Evolutionary conservation across 345 rosid species (phyloP).

Genomic region (Sapria himalayana): DNA sequence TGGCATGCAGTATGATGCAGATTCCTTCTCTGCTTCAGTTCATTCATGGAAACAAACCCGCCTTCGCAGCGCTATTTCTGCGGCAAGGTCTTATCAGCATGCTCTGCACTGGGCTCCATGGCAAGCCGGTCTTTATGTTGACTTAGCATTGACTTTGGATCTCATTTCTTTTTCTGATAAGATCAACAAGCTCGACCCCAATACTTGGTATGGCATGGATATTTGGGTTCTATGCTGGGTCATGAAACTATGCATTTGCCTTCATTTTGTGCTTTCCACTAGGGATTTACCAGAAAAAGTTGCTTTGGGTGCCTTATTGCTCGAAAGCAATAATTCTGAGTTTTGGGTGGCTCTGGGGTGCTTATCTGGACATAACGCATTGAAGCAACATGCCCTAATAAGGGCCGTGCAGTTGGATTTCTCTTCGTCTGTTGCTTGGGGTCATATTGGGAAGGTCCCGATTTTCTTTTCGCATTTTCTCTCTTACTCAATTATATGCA

Average conservation of each 20-base stretch:
- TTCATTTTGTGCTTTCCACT: slow-evolving; percentile 21
- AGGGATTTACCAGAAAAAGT: slow-evolving; percentile 85
- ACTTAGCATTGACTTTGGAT: slow-evolving; percentile 54
- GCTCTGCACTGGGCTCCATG: slow-evolving; percentile 78
- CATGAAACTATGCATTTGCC: slow-evolving; percentile 4
- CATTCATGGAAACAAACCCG: slow-evolving; percentile 53
- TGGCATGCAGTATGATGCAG: slow-evolving; percentile 13
- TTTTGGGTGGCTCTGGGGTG: slow-evolving; percentile 86
- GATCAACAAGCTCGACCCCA: slow-evolving; percentile 11
- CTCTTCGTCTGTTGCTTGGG: slow-evolving; percentile 77
- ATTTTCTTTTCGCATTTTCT: not conserved
- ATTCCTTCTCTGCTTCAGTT: slow-evolving; percentile 30
- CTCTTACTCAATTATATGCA: slow-evolving; percentile 4
- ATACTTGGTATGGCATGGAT: slow-evolving; percentile 35
- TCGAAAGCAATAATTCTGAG: slow-evolving; percentile 61
- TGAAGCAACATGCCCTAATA: slow-evolving; percentile 71
- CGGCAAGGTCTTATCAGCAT: slow-evolving; percentile 54
- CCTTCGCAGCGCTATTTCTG: slow-evolving; percentile 32
- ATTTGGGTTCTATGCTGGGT: slow-evolving; percentile 5
- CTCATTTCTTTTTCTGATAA: slow-evolving; percentile 29
- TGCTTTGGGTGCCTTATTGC: slow-evolving; percentile 65
- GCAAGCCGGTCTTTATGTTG: slow-evolving; percentile 68
- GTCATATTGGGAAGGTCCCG: slow-evolving; percentile 71
- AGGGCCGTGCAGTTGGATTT: slow-evolving; percentile 84
- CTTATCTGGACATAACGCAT: slow-evolving; percentile 38